Evolutionary conservation across 1,284 basidiomycete genomes (phyloP).

Genomic region (Cystobasidium pallidum): DNA sequence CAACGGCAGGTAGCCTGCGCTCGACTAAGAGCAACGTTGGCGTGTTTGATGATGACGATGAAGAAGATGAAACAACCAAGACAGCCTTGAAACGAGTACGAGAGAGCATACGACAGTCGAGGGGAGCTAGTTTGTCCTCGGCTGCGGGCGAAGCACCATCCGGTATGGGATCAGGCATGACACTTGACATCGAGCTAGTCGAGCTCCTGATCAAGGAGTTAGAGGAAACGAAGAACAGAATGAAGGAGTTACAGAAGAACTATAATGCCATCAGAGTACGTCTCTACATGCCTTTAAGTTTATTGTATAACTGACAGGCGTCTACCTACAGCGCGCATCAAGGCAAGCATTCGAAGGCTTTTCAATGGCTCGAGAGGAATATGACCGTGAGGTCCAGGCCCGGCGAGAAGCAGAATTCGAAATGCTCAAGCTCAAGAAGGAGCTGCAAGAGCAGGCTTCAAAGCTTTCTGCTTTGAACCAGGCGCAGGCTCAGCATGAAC

Average conservation of each 20-base stretch:
- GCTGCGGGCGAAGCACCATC: slow-evolving; percentile 60
- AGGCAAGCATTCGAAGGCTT: slow-evolving; percentile 70
- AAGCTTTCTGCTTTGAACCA: slow-evolving; percentile 81
- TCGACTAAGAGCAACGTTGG: slow-evolving; percentile 20
- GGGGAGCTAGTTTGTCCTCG: slow-evolving; percentile 36
- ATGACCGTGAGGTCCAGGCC: slow-evolving; percentile 83
- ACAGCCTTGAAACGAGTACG: slow-evolving; percentile 51
- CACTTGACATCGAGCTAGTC: slow-evolving; percentile 74
- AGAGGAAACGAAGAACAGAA: slow-evolving; percentile 69
- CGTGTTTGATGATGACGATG: slow-evolving; percentile 27
- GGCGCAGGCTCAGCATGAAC: slow-evolving; percentile 68
- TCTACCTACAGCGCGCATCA: slow-evolving; percentile 49
- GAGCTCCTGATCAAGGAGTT: slow-evolving; percentile 72
- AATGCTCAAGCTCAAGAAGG: slow-evolving; percentile 77
- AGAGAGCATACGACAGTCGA: slow-evolving; percentile 52
- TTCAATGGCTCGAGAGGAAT: slow-evolving; percentile 87
- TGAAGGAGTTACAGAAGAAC: slow-evolving; percentile 70
- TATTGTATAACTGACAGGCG: not conserved
- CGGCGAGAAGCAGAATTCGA: slow-evolving; percentile 89
- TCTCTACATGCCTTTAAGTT: not conserved
- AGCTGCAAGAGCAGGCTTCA: slow-evolving; percentile 86
- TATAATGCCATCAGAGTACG: slow-evolving; percentile 84
- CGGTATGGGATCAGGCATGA: slow-evolving; percentile 69
- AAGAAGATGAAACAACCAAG: slow-evolving; percentile 33
- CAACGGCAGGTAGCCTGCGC: slow-evolving; percentile 19